A percentile compares a stretch with the other conserved stretches of the same genome.
Conservation (phyloP, 768 basidiomycete genomes). For the Lepiota venenata region DNA sequence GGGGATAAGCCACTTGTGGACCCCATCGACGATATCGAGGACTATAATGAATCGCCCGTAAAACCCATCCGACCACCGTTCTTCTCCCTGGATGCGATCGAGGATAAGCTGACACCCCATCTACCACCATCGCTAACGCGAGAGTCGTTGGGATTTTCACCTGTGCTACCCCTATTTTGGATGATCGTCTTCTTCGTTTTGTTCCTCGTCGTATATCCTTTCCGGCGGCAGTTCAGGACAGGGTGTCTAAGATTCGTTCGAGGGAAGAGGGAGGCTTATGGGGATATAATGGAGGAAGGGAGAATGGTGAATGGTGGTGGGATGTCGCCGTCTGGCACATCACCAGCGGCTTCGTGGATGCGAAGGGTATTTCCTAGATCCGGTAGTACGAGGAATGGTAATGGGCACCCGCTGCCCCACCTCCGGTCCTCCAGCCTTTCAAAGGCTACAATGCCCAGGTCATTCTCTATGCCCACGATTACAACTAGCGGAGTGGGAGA, state of each 20-base stretch:
- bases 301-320: constrained; percentile 22
- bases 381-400: background rate
- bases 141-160: constrained; percentile 70
- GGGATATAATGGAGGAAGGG: constrained; percentile 53
- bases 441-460: background rate
- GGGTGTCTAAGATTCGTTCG: constrained; percentile 43
- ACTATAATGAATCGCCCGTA: constrained; percentile 48
- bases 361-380: constrained; percentile 29
- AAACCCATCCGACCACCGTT: constrained; percentile 65
- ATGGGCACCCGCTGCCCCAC: constrained; percentile 13
- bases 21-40: constrained; percentile 64
- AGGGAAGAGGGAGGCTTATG: constrained; percentile 31
- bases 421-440: constrained; percentile 9
- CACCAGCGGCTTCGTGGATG: constrained; percentile 26
- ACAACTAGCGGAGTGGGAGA: constrained; percentile 18
- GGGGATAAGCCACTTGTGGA: constrained; percentile 60
- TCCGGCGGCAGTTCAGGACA: constrained; percentile 53
- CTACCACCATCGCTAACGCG: constrained; percentile 61
- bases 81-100: constrained; percentile 51
- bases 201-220: constrained; percentile 44
- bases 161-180: constrained; percentile 59
- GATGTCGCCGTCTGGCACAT: constrained; percentile 30
- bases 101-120: constrained; percentile 63
- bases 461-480: background rate
- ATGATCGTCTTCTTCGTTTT: constrained; percentile 39